Evolutionary conservation across 768 basidiomycete genomes (phyloP).

Genomic region (Lactifluus echinatus): DNA sequence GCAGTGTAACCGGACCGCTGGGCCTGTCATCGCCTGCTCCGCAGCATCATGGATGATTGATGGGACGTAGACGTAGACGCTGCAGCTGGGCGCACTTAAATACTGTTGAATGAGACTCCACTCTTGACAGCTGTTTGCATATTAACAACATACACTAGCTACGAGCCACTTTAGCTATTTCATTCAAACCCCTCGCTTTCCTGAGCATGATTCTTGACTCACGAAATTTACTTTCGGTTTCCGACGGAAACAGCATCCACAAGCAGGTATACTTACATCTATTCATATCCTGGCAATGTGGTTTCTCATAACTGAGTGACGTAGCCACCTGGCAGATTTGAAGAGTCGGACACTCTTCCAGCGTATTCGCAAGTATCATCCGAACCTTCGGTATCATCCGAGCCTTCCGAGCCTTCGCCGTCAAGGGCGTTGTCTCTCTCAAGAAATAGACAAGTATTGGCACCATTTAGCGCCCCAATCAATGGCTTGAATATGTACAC

Average conservation of each 20-base stretch:
- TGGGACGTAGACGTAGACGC: too few species aligned
- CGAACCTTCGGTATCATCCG: neutral
- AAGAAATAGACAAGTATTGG: neutral
- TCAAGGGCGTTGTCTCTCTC: neutral
- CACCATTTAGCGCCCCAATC: neutral
- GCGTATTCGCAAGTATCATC: neutral
- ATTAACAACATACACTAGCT: too few species aligned
- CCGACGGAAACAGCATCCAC: neutral
- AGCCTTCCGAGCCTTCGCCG: neutral
- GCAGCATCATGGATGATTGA: too few species aligned
- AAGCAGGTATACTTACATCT: neutral
- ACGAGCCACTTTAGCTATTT: neutral
- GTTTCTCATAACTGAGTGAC: neutral
- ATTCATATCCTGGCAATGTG: neutral
- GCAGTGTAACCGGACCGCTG: too few species aligned
- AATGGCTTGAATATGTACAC: constrained; percentile 11
- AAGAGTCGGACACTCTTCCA: neutral
- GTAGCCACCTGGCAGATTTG: neutral
- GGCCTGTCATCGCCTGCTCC: too few species aligned
- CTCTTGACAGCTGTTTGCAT: too few species aligned
- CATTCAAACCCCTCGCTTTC: neutral
- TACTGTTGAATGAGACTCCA: too few species aligned
- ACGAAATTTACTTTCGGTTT: neutral
- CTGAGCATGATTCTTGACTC: neutral
- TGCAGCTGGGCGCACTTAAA: too few species aligned